Base-by-base conservation (phyloP, 2,329 filamentous ascomycete genomes). In the Decorospora gaudefroyi region DNA sequence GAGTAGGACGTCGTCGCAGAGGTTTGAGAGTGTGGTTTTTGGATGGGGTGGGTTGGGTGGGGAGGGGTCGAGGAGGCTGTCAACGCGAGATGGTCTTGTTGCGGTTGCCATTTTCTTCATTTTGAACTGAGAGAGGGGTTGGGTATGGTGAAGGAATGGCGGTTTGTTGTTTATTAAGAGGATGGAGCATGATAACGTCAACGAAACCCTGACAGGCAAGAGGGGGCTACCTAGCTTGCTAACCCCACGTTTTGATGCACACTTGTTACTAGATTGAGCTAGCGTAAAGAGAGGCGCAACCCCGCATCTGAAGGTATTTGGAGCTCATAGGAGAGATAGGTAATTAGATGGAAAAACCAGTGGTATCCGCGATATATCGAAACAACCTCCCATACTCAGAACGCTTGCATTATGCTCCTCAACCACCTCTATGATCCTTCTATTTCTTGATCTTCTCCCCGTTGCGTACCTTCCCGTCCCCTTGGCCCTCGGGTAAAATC, bases 401-500 rank as follows among this genome's bases (percentile, higher is more conserved):
- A n/a, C n/a, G n/a, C n/a, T n/a, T n/a, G n/a, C n/a, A n/a, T n/a
- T n/a, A n/a, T n/a, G n/a, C n/a, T n/a, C n/a, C n/a, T n/a, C n/a
- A n/a, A n/a, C n/a, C n/a, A n/a, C n/a, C n/a, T n/a, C n/a, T n/a
- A n/a, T n/a, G n/a, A 25, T 18, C 12, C 10, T 33, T 39, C 3
- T 19, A 18, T 4, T 27, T 37, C 18, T 47, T 33, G 10, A 4
- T 27, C 15, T 36, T 38, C 25, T 46, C 31, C 30, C 47, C n/a
- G n/a, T n/a, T n/a, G n/a, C n/a, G n/a, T n/a, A n/a, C n/a, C n/a
- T n/a, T n/a, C n/a, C n/a, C n/a, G n/a, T n/a, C n/a, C n/a, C n/a
- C n/a, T n/a, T n/a, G n/a, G n/a, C n/a, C 50, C n/a, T 55, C 52
- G 0, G 52, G 42, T 25, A 68, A 53, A 33, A 81, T 75, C 58